Evolutionary conservation across 2,329 filamentous ascomycete species (phyloP), one percentile per base, ranked within the genome.

Genomic region (Verruconis gallopava): DNA sequence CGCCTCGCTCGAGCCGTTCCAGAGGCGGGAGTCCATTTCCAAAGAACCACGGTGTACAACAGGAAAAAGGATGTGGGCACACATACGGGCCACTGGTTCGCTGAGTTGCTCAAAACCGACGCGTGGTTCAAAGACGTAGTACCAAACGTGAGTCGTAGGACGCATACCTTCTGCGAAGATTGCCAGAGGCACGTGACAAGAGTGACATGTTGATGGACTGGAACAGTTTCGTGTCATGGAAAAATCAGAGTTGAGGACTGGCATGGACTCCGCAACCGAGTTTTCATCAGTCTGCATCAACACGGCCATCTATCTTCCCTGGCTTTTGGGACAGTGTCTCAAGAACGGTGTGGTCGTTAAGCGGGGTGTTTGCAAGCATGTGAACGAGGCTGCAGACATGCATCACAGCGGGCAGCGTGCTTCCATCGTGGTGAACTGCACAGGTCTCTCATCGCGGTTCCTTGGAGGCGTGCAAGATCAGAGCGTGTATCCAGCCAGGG

Each of bases 241-340:
- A 5, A 37, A 40, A 40, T 14, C 21, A 12, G 37, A 38, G 18
- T 6, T 40, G 21, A 40, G 25, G 6, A 9, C 11, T 25, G 17
- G 17, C 11, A 38, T 79, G 41, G 79, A 85, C 46, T 81, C 79
- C 9, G 86, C 77, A 18, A 82, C 75, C 39, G 68, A 72, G 43
- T 94, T 91, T 59, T 85, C 75, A 5, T 89, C 83, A 1, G 79
- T 94, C 34, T 95, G 88, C 63, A 89, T 95, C 58, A 95, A 96
- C 63, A 84, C 84, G 0, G 76, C 82, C 34, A 63, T 94, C 45
- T 96, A 95, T 61, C 75, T 95, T 2, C 77, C 84, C 3, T 95
- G 83, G 76, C 77, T 96, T 0, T 66, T 83, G 0, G 81, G 83
- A 1, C 79, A 91, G 62, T 93, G 85, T 57, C 69, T 82, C 21